A percentile compares a stretch with the other conserved stretches of the same genome.
phyloP scores from a whole-genome alignment of 139 green algal genomes.

The Volvox reticuliferus region DNA sequence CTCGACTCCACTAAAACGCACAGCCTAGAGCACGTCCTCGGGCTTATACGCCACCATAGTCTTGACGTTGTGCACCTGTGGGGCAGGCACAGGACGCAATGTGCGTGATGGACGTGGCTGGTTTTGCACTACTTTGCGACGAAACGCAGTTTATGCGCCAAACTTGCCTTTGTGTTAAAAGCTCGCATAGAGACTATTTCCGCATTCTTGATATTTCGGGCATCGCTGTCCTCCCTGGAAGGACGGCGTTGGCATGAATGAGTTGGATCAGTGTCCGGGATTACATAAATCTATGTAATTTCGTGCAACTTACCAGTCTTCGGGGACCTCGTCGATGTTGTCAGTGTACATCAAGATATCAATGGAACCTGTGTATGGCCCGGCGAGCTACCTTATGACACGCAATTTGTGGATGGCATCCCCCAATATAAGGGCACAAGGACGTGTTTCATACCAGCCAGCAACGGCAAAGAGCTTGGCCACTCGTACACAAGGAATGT shows the following conservation, averaged over 20 bases:
- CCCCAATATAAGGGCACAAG: too few relatives aligned
- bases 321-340: slow-evolving; percentile 77
- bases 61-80: slow-evolving; percentile 92
- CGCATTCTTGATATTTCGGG: slow-evolving; percentile 83
- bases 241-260: background rate
- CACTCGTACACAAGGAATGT: background rate
- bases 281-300: too few relatives aligned
- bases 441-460: too few relatives aligned
- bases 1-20: too few relatives aligned
- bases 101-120: background rate
- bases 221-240: slow-evolving; percentile 91
- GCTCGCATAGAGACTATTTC: slow-evolving; percentile 87
- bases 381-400: too few relatives aligned
- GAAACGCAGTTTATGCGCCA: background rate
- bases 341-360: slow-evolving; percentile 96
- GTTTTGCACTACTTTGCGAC: too few relatives aligned
- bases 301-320: slow-evolving; percentile 77
- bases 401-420: too few relatives aligned
- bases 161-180: slow-evolving; percentile 91
- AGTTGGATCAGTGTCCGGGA: too few relatives aligned
- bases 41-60: slow-evolving; percentile 90
- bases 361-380: slow-evolving; percentile 82
- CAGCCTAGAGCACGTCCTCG: slow-evolving; percentile 58
- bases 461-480: too few relatives aligned
- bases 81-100: background rate